phyloP scores from a whole-genome alignment of 345 rosid species.

The Iberis pinnata region DNA sequence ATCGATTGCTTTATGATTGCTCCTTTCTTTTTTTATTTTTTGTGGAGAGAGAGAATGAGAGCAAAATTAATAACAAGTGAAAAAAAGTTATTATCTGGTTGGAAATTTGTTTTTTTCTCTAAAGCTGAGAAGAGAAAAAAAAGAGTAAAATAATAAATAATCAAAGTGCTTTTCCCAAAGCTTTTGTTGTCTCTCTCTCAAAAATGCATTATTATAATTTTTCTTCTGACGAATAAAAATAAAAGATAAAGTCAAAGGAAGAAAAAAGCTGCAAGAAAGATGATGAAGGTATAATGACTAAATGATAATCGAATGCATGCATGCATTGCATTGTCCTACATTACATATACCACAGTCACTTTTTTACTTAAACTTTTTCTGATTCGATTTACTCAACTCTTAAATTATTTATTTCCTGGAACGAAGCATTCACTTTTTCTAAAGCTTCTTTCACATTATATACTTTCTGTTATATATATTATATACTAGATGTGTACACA shows the following conservation, averaged over 20 bases:
- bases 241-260: constrained; percentile 32
- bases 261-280: constrained; percentile 31
- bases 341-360: constrained; percentile 13
- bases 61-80: constrained; percentile 21
- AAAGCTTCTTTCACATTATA: too few relatives aligned
- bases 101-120: constrained; percentile 18
- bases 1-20: constrained; percentile 44
- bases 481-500: too few relatives aligned
- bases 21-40: background rate
- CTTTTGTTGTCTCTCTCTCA: constrained; percentile 3
- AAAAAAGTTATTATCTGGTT: constrained; percentile 13
- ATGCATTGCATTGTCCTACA: constrained; percentile 30
- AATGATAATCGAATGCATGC: constrained; percentile 34
- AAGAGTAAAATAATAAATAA: constrained; percentile 4
- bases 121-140: constrained; percentile 20
- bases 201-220: constrained; percentile 24
- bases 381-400: constrained; percentile 20
- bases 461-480: too few relatives aligned
- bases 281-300: constrained; percentile 31
- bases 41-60: constrained; percentile 5
- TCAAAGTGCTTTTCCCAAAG: constrained; percentile 34
- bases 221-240: constrained; percentile 22
- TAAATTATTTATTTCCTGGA: constrained; percentile 19
- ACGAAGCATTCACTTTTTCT: too few relatives aligned
- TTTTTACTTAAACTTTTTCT: constrained; percentile 26